Base-by-base conservation (phyloP, 495 filamentous ascomycete species). In the Aspergillus hancockii region DNA sequence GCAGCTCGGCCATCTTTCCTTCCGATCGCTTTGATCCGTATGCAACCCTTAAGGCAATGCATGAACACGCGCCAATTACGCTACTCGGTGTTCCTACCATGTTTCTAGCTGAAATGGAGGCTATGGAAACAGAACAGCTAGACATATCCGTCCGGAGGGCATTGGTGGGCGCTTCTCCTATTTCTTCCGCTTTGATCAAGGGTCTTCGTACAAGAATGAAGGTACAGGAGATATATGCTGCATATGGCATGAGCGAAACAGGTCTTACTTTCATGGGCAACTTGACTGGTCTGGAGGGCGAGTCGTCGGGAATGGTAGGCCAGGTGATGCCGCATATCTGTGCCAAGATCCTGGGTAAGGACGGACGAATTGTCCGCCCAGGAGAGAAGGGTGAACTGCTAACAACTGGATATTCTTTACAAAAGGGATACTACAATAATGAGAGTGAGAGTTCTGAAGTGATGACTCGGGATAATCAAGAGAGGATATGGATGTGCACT, bases 401-500 rank as follows among this genome's bases (percentile, higher is more conserved):
- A 4, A n/a, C 16, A 13, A 40, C 3, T n/a, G 36, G 36, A 10
- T n/a, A 40, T 40, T 12, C 12, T 10, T 40, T 40, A n/a, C 36
- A 40, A 40, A 10, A 40, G 12, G 36, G 36, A n/a, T 40, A 40
- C 16, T 40, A 40, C 36, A 40, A 40, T 3, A 31, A 62, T 55
- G 19, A 32, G 40, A 14, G 50, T 8, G 32, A 49, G 46, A 52
- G 51, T 13, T 19, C n/a, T 22, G 49, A 54, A 55, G 43, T 30
- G 23, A 40, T 49, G 45, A 59, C 61, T 22, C 41, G 28, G 10
- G 38, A 63, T 23, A 59, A 61, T 0, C 25, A 56, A 23, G 34
- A 32, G 0, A 41, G n/a, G 10, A 2, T 63, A 32, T 71, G 68
- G 68, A 63, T 71, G 60, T 58, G 67, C 32, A 69, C 69, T 0